Evolutionary conservation across 1,139 yeast species (phyloP).

Genomic region (Geotrichum armillariae): DNA sequence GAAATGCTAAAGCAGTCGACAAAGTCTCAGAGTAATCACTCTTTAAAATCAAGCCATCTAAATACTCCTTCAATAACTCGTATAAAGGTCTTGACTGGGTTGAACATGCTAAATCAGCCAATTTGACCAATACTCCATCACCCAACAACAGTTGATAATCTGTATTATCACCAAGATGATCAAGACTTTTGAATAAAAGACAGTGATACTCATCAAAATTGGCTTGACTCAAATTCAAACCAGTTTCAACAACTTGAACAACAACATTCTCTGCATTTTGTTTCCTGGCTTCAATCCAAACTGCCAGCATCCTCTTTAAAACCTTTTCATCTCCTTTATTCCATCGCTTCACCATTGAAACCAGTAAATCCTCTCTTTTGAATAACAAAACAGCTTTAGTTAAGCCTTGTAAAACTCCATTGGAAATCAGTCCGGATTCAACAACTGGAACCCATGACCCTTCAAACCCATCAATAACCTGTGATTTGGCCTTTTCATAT

Average conservation of each 20-base stretch:
- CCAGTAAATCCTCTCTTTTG: constrained; percentile 4
- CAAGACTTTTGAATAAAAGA: background rate
- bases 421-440: constrained; percentile 7
- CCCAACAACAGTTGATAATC: background rate
- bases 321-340: background rate
- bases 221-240: background rate
- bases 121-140: constrained; percentile 5
- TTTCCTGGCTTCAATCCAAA: constrained; percentile 11
- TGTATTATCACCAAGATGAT: background rate
- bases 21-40: constrained; percentile 1
- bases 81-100: background rate
- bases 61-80: constrained; percentile 1
- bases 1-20: constrained; percentile 16
- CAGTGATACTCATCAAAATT: background rate
- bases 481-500: constrained; percentile 23
- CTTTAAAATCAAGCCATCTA: background rate
- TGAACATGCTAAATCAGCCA: constrained; percentile 9
- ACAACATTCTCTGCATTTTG: background rate
- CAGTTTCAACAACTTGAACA: background rate
- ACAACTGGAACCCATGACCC: constrained; percentile 27
- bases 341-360: constrained; percentile 1
- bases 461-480: constrained; percentile 29
- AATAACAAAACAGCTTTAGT: constrained; percentile 11
- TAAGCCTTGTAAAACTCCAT: constrained; percentile 8
- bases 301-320: background rate